Conservation (phyloP, 331 rosid genomes). For the Rhamnella rubrinervis region DNA sequence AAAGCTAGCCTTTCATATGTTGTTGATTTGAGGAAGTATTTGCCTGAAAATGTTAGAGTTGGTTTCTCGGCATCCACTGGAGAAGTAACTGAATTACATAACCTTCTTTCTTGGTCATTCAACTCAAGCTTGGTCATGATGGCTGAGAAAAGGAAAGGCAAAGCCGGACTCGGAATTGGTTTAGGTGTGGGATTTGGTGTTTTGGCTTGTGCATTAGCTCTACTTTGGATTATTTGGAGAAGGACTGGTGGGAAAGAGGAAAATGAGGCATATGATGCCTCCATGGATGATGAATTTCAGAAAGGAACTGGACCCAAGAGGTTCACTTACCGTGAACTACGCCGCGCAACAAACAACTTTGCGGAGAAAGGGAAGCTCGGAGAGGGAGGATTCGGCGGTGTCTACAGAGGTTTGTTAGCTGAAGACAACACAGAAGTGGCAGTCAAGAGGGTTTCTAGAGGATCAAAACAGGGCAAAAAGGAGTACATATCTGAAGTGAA, state of each 20-base stretch:
- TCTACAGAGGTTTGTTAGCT: conserved; percentile 55
- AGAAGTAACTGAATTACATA: conserved; percentile 46
- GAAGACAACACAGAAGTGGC: conserved; percentile 47
- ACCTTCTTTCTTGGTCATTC: conserved; percentile 66
- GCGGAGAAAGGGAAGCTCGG: conserved; percentile 65
- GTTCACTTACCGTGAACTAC: conserved; percentile 55
- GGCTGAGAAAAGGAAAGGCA: conserved; percentile 11
- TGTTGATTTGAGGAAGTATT: conserved; percentile 22
- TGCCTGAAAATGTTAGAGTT: conserved; percentile 43
- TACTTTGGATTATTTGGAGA: conserved; percentile 40
- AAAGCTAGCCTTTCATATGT: conserved; percentile 26
- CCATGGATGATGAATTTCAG: conserved; percentile 64
- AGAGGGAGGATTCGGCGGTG: conserved; percentile 88
- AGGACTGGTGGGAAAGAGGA: conserved; percentile 15
- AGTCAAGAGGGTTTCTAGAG: conserved; percentile 70
- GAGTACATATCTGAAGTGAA: conserved; percentile 77
- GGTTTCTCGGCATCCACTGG: conserved; percentile 69
- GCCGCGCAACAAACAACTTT: conserved; percentile 52
- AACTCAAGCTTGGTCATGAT: conserved; percentile 28
- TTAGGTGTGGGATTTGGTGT: conserved; percentile 43
- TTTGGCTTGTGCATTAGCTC: conserved; percentile 35
- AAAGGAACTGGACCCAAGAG: conserved; percentile 74
- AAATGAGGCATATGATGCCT: conserved; percentile 27
- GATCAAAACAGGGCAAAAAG: conserved; percentile 69
- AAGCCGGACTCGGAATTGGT: conserved; percentile 35